Evolutionary conservation across 352 stramenopile species (phyloP), one percentile per base, ranked within the genome.

Genomic region (Phytopythium cucurbitacearum): DNA sequence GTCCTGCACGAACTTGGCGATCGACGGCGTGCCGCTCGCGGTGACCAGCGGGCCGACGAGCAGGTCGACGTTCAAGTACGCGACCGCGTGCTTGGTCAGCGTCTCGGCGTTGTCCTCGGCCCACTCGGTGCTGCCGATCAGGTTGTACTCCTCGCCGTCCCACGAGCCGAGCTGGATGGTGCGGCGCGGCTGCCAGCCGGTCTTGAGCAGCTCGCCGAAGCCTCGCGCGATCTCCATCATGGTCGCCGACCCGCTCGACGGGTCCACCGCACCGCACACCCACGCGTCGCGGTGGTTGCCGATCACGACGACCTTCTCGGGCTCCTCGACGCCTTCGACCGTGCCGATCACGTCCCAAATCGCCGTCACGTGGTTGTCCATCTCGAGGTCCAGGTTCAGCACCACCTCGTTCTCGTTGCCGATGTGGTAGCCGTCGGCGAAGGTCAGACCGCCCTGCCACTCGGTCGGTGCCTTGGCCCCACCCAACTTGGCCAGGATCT

Each of bases 271-370:
- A 12, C 81, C 83, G 53, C 80, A 90, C 7, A 91, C 74, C 83
- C 83, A 94, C 6, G 80, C 83, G 58, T 94, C 80, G 43, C 83
- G 70, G 56, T 94, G 83, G 63, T 90, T 94, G 12, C 80, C 78
- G 5, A 91, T 57, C 12, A 91, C 49, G n/a, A 90, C 64, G 49
- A 48, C 33, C 62, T 78, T 58, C 28, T 87, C 74, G 10, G 77
- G 59, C 15, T 71, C 56, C 7, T 65, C 56, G 0, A 32, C 34
- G 36, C 72, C 79, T n/a, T 76, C 57, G 35, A 68, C 64, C 35
- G 56, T 64, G 12, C 56, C 61, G 47, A 68, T 68, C 21, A 94
- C 80, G 60, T 95, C 89, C 76, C 81, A 89, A 49, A 94, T 83
- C 7, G 66, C 59, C 3, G 59, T 60, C 5, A 85, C 59, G 15